Evolutionary conservation across 148 eudicot species (phyloP), one percentile per base, ranked within the genome.

Genomic region (Amaranthus hypochondriacus): DNA sequence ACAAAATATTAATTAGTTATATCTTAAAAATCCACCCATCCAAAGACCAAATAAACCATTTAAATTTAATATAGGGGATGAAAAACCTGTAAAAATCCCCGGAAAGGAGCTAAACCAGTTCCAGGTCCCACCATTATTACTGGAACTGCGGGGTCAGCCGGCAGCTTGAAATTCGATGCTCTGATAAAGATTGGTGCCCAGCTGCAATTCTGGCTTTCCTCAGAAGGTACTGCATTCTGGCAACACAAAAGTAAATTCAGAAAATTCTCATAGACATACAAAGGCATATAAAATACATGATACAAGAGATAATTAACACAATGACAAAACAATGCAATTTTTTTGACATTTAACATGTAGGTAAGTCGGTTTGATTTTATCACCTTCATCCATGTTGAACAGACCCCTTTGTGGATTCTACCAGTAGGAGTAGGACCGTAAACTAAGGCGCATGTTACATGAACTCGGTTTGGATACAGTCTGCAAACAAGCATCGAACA

Each of bases 321-420:
- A 15, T 42, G 69, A 56, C n/a, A 59, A 49, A 46, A n/a, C 5
- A 14, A 14, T 8, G 50, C 11, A 54, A 15, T 8, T 13, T 46
- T 70, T 39, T 28, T 42, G 28, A 14, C 46, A 63, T 1, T 14
- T 5, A 69, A 62, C 15, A 46, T 46, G 62, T 15, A 14, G 11
- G 3, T 14, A 28, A 46, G 10, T 48, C 50, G 53, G 18, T 10
- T 62, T 47, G 56, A 50, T 54, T 42, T 14, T 57, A 49, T 68
- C 76, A 92, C 97, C 97, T 90, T 90, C 97, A 92, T 92, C 97
- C 97, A 92, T 14, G 93, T 92, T 56, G 97, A 92, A 82, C 92
- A 92, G 56, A 92, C 84, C 21, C 97, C 97, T 86, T 82, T 89
- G 71, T 91, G 93, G 72, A 89, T 86, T 77, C 97, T 82, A 48